Evolutionary conservation across 345 rosid species (phyloP).

Genomic region (Litchi chinensis): DNA sequence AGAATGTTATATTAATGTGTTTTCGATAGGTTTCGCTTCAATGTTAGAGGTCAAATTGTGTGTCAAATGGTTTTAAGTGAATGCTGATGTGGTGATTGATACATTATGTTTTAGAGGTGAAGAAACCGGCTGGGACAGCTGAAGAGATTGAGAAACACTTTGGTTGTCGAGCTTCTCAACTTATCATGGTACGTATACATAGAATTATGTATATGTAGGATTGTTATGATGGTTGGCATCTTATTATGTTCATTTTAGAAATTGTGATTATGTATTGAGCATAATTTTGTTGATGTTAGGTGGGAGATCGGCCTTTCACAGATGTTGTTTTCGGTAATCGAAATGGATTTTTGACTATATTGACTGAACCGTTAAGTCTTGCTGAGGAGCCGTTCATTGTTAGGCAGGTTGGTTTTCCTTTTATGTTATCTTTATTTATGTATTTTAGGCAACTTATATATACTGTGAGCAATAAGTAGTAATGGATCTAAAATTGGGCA

Average conservation of each 20-base stretch:
- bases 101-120: conserved; percentile 49
- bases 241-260: neutral
- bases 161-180: conserved; percentile 79
- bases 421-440: neutral
- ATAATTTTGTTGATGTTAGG: conserved; percentile 46
- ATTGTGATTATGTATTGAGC: conserved; percentile 14
- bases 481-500: neutral
- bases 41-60: neutral
- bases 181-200: conserved; percentile 67
- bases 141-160: conserved; percentile 95
- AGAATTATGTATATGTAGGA: neutral
- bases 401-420: conserved; percentile 70
- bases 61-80: conserved; percentile 3
- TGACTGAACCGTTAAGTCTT: conserved; percentile 78
- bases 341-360: conserved; percentile 77
- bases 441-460: neutral
- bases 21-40: neutral
- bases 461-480: neutral
- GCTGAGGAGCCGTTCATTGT: conserved; percentile 90
- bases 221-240: conserved; percentile 2
- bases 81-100: conserved; percentile 17
- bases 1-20: neutral
- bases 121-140: conserved; percentile 94
- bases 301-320: conserved; percentile 97
- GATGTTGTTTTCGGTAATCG: conserved; percentile 87